Conservation (phyloP, 345 rosid genomes). For the Firmiana major region DNA sequence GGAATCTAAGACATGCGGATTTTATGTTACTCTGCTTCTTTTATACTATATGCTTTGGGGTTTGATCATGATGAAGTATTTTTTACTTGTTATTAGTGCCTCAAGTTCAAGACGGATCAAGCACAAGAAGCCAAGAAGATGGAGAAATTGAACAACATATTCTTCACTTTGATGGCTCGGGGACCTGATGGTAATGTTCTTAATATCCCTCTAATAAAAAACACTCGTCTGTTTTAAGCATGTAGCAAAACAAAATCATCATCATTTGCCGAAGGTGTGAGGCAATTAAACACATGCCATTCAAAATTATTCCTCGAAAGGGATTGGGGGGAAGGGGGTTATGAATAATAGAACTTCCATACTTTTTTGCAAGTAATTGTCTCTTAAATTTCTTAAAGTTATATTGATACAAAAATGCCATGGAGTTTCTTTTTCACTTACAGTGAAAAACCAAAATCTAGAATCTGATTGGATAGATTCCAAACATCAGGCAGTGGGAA, state of each 20-base stretch:
- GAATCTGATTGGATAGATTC: background rate
- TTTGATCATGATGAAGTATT: conserved; percentile 5
- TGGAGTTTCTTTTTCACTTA: background rate
- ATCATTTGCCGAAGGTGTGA: background rate
- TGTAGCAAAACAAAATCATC: background rate
- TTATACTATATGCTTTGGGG: background rate
- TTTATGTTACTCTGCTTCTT: background rate
- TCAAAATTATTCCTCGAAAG: background rate
- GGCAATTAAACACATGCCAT: background rate
- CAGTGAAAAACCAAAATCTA: background rate
- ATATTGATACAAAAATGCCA: background rate
- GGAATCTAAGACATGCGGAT: background rate
- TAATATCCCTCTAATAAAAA: conserved; percentile 3
- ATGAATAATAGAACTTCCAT: background rate
- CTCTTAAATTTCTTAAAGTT: background rate
- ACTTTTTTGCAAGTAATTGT: background rate
- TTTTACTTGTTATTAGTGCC: conserved; percentile 50
- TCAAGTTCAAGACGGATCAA: conserved; percentile 97
- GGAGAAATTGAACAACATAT: conserved; percentile 94
- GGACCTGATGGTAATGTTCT: conserved; percentile 76
- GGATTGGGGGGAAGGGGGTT: background rate
- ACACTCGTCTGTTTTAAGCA: background rate
- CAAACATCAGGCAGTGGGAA: background rate
- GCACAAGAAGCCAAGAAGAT: conserved; percentile 97
- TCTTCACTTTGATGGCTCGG: conserved; percentile 87